Percentiles rank a stretch among this genome's conserved stretches.
Evolutionary conservation across 2,329 filamentous ascomycete genomes (phyloP).

Genomic region (Aspergillus sp.): DNA sequence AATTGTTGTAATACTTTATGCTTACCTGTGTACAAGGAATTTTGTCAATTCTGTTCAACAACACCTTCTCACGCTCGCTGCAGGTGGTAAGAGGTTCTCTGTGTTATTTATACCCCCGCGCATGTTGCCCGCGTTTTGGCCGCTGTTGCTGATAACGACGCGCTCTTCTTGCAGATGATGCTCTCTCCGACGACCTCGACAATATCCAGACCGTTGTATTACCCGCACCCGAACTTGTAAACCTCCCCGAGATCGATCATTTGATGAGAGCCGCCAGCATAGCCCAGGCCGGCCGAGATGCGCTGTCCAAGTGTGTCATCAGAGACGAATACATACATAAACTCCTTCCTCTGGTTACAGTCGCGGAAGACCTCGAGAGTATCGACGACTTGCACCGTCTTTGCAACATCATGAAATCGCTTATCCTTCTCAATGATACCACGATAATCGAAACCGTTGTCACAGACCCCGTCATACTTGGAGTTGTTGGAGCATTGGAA

Average conservation of each 20-base stretch:
- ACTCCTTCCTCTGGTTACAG: conserved; percentile 79
- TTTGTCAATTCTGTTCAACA: conserved; percentile 87
- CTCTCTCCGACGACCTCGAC: conserved; percentile 86
- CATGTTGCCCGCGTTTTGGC: conserved; percentile 25
- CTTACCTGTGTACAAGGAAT: conserved; percentile 61
- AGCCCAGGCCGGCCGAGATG: conserved; percentile 75
- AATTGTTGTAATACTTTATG: conserved; percentile 11
- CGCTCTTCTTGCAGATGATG: conserved; percentile 64
- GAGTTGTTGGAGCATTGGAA: conserved; percentile 92
- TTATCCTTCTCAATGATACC: conserved; percentile 93
- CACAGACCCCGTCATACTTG: conserved; percentile 82
- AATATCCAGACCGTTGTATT: conserved; percentile 68
- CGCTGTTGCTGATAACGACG: conserved; percentile 7
- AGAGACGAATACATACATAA: conserved; percentile 83
- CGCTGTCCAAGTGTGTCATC: conserved; percentile 82
- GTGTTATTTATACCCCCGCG: background rate
- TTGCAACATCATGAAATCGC: conserved; percentile 97
- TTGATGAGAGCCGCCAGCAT: conserved; percentile 77
- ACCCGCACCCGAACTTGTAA: conserved; percentile 76
- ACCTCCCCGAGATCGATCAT: conserved; percentile 79
- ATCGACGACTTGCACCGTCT: conserved; percentile 81
- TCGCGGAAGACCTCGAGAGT: conserved; percentile 90
- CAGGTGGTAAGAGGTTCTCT: conserved; percentile 55
- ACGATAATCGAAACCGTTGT: conserved; percentile 93
- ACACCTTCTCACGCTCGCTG: conserved; percentile 62